Base-by-base conservation (phyloP, 2,329 filamentous ascomycete species). In the Aureobasidium vineae region DNA sequence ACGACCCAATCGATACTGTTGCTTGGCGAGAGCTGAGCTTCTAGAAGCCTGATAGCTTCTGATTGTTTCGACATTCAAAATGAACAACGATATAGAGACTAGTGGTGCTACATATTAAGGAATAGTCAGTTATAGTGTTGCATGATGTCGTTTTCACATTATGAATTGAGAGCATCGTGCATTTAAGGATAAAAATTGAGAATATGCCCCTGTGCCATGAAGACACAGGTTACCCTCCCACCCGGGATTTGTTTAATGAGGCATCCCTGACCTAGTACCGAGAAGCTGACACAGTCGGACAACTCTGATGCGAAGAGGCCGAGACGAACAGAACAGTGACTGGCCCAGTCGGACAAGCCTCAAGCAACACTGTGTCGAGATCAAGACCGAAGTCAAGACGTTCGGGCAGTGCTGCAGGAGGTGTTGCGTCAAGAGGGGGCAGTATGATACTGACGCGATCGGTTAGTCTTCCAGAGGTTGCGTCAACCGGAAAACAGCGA, bases 401-500 rank as follows among this genome's bases (percentile, higher is more conserved):
- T 31, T 19, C 11, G 31, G 28, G 10, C 16, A 36, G 52, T 6
- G 21, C 10, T 16, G 40, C 36, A 59, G n/a, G 40, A 59, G 28
- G 40, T 40, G 15, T 28, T 45, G 54, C 40, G 40, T 26, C 23
- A 5, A 59, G 1, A n/a, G 40, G 26, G 11, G 40, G 23, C 40
- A 43, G 23, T 40, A 28, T 41, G 23, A 21, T n/a, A 45, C 40
- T n/a, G n/a, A 45, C 38, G 54, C 54, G 21, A 19, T 57, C 54
- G 54, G 19, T 23, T 23, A 59, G 26, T 15, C 38, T 45, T 26
- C 23, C 21, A 26, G 26, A 21, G 19, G 19, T 31, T 31, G 41
- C 40, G 41, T 19, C 56, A 47, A 60, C 11, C 15, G 41, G 53
- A 57, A 43, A 43, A 57, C 53, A 57, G 53, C 53, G 53, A 57